A percentile compares a stretch with the other conserved stretches of the same genome.
phyloP scores from a whole-genome alignment of 345 rosid species.

The Carallia pectinifolia region DNA sequence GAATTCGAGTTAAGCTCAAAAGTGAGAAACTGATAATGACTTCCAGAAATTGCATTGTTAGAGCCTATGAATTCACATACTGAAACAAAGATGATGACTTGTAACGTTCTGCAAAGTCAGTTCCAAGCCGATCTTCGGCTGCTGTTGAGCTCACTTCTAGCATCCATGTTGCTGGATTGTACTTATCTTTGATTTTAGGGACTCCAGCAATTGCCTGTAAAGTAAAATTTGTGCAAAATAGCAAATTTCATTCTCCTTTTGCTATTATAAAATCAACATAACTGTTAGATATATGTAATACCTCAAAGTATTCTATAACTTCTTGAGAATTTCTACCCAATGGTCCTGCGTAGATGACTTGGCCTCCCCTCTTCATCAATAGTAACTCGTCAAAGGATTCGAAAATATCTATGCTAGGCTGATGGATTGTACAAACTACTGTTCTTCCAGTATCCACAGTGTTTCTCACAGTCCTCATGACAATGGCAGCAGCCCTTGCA shows the following conservation, averaged over 20 bases:
- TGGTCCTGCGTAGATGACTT: conserved; percentile 48
- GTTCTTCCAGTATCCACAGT: conserved; percentile 58
- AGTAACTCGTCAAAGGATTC: conserved; percentile 57
- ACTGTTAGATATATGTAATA: not conserved
- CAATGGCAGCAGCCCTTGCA: conserved; percentile 63
- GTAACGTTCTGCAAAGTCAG: conserved; percentile 46
- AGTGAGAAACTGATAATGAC: not conserved
- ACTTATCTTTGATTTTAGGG: conserved; percentile 44
- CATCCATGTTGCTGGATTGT: conserved; percentile 69
- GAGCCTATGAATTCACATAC: conserved; percentile 24
- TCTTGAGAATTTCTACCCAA: conserved; percentile 47
- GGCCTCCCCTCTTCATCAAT: conserved; percentile 59
- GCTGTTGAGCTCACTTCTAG: conserved; percentile 46
- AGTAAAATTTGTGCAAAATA: not conserved
- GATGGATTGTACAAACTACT: conserved; percentile 63
- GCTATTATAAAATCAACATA: not conserved
- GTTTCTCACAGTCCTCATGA: conserved; percentile 55
- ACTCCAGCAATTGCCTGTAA: conserved; percentile 45
- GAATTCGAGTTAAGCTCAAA: not conserved
- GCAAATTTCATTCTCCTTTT: not conserved
- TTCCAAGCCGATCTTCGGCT: conserved; percentile 38
- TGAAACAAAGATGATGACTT: conserved; percentile 36
- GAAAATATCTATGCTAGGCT: conserved; percentile 58
- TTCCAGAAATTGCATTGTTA: no score
- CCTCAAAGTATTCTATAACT: conserved; percentile 55